Evolutionary conservation across 345 rosid genomes (phyloP).

Genomic region (Citrus unshiu): DNA sequence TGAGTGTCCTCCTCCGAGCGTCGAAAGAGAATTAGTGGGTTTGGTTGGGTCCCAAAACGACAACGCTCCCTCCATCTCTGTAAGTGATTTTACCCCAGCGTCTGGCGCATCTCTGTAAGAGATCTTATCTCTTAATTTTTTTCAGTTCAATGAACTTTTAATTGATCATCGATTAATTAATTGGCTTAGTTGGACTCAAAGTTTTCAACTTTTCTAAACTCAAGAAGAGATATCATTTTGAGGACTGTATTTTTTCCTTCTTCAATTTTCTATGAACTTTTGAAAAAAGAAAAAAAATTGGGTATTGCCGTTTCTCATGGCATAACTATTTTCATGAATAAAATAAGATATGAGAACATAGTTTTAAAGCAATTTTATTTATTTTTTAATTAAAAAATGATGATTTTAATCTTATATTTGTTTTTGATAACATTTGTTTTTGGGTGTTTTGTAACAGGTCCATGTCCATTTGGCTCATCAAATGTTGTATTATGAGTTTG

Average conservation of each 20-base stretch:
- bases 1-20: background rate
- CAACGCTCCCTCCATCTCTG: background rate
- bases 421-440: background rate
- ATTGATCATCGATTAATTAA: background rate
- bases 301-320: background rate
- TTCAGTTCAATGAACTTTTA: background rate
- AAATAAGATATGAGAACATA: background rate
- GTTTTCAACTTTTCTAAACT: background rate
- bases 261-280: background rate
- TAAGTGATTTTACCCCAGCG: background rate
- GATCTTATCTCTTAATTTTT: background rate
- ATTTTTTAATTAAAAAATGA: background rate
- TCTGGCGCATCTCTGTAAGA: background rate
- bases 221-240: background rate
- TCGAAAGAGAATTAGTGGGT: background rate
- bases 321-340: background rate
- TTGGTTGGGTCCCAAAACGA: background rate
- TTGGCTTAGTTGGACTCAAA: background rate
- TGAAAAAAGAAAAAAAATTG: background rate
- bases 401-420: background rate
- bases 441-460: background rate
- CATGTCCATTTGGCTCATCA: background rate
- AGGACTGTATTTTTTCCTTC: background rate
- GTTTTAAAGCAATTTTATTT: background rate
- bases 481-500: background rate